Evolutionary conservation across 2,329 filamentous ascomycete genomes (phyloP).

Genomic region (Paradendryphiella salina): DNA sequence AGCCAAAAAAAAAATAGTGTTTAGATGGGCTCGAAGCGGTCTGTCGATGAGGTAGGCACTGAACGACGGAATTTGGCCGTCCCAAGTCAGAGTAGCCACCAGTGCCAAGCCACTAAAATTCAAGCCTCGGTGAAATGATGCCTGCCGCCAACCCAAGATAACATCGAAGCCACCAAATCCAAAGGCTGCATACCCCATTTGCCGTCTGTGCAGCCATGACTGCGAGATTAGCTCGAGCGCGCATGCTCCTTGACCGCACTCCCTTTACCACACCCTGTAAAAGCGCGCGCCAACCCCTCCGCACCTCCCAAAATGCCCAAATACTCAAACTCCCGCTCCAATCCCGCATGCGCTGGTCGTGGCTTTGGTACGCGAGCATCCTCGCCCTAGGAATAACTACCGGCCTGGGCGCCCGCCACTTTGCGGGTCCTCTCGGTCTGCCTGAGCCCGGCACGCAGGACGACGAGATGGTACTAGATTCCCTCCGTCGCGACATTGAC

Average conservation of each 20-base stretch:
- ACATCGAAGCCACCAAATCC: neutral
- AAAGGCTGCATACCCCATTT: constrained; percentile 5
- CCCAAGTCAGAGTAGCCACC: neutral
- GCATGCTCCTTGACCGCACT: constrained; percentile 16
- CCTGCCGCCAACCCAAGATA: neutral
- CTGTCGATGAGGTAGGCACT: too few species aligned
- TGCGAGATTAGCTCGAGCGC: constrained; percentile 28
- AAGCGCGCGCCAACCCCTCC: constrained; percentile 2
- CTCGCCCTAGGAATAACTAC: constrained; percentile 30
- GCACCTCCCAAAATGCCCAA: constrained; percentile 6
- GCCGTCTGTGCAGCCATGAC: constrained; percentile 3
- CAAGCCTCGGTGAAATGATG: constrained; percentile 30
- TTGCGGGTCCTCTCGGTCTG: constrained; percentile 31
- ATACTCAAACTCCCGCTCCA: constrained; percentile 20
- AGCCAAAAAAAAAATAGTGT: too few species aligned
- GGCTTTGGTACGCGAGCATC: constrained; percentile 40
- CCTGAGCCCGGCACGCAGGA: constrained; percentile 35
- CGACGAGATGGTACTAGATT: constrained; percentile 35
- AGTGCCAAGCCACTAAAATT: constrained; percentile 28
- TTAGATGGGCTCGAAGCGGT: too few species aligned
- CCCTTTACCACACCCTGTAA: constrained; percentile 6
- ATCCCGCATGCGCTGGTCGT: constrained; percentile 34
- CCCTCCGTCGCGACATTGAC: constrained; percentile 34
- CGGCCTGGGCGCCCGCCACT: constrained; percentile 32
- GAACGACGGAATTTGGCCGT: neutral